Evolutionary conservation across 169 alveolate species (phyloP).

Genomic region (Plasmodium vivax): DNA sequence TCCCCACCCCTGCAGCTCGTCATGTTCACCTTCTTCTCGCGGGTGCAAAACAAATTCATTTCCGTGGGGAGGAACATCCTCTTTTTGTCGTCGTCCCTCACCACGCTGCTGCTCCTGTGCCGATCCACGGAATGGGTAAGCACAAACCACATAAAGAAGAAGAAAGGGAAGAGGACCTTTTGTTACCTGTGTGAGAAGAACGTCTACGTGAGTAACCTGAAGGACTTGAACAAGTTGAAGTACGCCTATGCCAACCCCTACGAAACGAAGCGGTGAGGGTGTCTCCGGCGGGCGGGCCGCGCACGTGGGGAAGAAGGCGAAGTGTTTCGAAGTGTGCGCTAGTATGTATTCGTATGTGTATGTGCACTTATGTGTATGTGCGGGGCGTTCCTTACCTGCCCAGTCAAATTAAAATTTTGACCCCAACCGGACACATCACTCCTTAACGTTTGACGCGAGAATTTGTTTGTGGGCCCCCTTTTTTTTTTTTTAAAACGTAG

Average conservation of each 20-base stretch:
- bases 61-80: constrained; percentile 64
- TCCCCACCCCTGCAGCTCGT: constrained; percentile 31
- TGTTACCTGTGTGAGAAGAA: constrained; percentile 71
- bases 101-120: constrained; percentile 36
- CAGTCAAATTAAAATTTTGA: not conserved
- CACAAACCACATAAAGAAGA: constrained; percentile 67
- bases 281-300: not conserved
- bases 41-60: constrained; percentile 54
- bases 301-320: not conserved
- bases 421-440: not conserved
- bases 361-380: not conserved
- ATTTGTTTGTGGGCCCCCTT: not conserved
- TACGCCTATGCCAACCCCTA: constrained; percentile 72
- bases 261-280: constrained; percentile 31
- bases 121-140: constrained; percentile 74
- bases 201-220: constrained; percentile 60
- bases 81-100: constrained; percentile 65
- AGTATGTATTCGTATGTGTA: not conserved
- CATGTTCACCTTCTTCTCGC: constrained; percentile 66
- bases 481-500: not conserved
- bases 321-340: not conserved
- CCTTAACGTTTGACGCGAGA: not conserved
- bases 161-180: constrained; percentile 64
- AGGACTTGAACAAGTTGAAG: constrained; percentile 56
- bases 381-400: not conserved